A percentile compares a stretch with the other conserved stretches of the same genome.
These are phyloP conservation scores for Cyclotella cryptica DNA, from an alignment of 108 stramenopile genomes.

Conservation along the genomic window DNA sequence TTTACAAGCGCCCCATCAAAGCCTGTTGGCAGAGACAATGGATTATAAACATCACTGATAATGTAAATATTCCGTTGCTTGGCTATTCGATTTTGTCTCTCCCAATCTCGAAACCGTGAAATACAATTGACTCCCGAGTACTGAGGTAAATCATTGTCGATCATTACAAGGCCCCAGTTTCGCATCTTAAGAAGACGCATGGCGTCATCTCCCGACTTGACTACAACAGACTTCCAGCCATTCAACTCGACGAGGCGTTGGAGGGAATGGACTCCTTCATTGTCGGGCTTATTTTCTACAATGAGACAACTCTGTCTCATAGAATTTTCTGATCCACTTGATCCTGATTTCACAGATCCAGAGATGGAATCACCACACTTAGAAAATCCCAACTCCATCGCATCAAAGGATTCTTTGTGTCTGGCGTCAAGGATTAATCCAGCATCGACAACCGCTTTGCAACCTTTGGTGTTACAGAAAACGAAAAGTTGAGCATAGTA, in stretches of 20 bases:
- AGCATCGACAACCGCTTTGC: slow-evolving; percentile 34
- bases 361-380: slow-evolving; percentile 36
- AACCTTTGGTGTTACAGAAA: background rate
- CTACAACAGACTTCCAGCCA: slow-evolving; percentile 61
- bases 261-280: slow-evolving; percentile 13
- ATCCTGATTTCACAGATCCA: slow-evolving; percentile 13
- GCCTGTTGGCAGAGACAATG: slow-evolving; percentile 49
- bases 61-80: slow-evolving; percentile 63
- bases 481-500: background rate
- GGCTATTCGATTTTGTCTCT: slow-evolving; percentile 60
- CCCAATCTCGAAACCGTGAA: slow-evolving; percentile 68
- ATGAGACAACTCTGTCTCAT: slow-evolving; percentile 16
- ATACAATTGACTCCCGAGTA: slow-evolving; percentile 48
- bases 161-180: slow-evolving; percentile 67
- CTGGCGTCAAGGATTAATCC: slow-evolving; percentile 12
- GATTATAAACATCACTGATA: slow-evolving; percentile 37
- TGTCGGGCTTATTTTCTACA: slow-evolving; percentile 33
- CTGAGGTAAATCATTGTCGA: slow-evolving; percentile 59
- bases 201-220: slow-evolving; percentile 57
- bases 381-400: slow-evolving; percentile 11
- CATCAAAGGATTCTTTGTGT: slow-evolving; percentile 10
- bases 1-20: slow-evolving; percentile 72
- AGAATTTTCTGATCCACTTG: background rate
- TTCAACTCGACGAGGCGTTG: slow-evolving; percentile 24
- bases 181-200: slow-evolving; percentile 64